These are phyloP conservation scores for Hypholoma sublateritium DNA, from an alignment of 768 basidiomycete species.

Conservation along the genomic window DNA sequence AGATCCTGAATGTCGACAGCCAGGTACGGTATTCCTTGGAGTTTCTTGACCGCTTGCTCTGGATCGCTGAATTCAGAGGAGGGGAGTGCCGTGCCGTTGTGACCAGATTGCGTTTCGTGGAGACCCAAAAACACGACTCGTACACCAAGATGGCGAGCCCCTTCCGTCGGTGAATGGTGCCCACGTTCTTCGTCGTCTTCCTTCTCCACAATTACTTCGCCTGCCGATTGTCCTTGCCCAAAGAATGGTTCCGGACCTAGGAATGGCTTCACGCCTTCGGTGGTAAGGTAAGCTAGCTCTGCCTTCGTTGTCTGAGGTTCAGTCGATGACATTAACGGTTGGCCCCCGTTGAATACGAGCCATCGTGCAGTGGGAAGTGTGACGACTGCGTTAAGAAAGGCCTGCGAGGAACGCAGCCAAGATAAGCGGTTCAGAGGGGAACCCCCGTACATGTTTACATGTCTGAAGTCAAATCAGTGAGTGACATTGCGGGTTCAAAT, in stretches of 20 bases:
- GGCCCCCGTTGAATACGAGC: conserved; percentile 73
- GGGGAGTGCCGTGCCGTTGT: conserved; percentile 51
- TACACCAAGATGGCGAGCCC: conserved; percentile 56
- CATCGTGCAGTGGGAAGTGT: conserved; percentile 63
- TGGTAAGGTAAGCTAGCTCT: conserved; percentile 53
- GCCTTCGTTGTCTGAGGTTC: conserved; percentile 30
- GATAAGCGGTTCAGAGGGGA: conserved; percentile 80
- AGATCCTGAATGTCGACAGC: conserved; percentile 70
- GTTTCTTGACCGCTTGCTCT: conserved; percentile 49
- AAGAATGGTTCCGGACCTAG: conserved; percentile 72
- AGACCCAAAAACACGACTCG: conserved; percentile 81
- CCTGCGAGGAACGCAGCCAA: conserved; percentile 74
- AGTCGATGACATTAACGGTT: conserved; percentile 58
- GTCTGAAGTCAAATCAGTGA: conserved; percentile 15
- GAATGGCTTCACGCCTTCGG: conserved; percentile 58
- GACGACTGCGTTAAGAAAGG: conserved; percentile 75
- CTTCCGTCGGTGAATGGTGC: conserved; percentile 42
- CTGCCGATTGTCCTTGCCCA: conserved; percentile 59
- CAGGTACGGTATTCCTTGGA: conserved; percentile 86
- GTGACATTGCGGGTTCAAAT: background rate
- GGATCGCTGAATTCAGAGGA: conserved; percentile 66
- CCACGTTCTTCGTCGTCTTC: conserved; percentile 19
- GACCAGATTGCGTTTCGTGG: conserved; percentile 46
- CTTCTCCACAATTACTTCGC: conserved; percentile 32
- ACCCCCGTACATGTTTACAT: conserved; percentile 46